A percentile compares a stretch with the other conserved stretches of the same genome.
phyloP scores from a whole-genome alignment of 306 rosid genomes.

The Prunus mume region DNA sequence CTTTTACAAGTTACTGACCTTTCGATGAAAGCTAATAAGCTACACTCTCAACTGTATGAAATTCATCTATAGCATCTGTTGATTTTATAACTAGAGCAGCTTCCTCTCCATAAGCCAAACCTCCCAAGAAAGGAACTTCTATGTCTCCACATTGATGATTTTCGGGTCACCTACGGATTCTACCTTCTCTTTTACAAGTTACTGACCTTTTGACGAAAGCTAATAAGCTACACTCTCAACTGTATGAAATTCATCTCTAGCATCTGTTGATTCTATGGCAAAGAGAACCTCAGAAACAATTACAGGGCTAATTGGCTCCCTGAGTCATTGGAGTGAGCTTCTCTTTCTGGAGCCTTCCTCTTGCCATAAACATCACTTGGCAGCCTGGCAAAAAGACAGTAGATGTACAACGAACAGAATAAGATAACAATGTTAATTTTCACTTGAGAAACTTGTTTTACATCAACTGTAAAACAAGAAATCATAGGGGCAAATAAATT shows the following conservation, averaged over 20 bases:
- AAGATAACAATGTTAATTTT: neutral
- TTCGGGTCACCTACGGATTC: slow-evolving; percentile 30
- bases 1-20: too few relatives aligned
- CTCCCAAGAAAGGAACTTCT: slow-evolving; percentile 26
- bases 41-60: too few relatives aligned
- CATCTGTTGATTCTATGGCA: slow-evolving; percentile 23
- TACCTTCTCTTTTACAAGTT: slow-evolving; percentile 27
- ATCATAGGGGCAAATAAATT: neutral
- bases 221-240: slow-evolving; percentile 38
- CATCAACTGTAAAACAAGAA: neutral
- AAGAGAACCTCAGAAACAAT: slow-evolving; percentile 29
- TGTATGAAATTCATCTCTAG: slow-evolving; percentile 37
- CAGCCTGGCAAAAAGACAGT: slow-evolving; percentile 44
- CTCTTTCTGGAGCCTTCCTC: slow-evolving; percentile 56
- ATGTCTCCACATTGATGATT: slow-evolving; percentile 38
- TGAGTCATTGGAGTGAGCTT: slow-evolving; percentile 59
- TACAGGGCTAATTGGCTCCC: slow-evolving; percentile 54
- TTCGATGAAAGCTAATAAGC: too few relatives aligned
- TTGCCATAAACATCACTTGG: slow-evolving; percentile 56
- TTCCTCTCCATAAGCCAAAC: slow-evolving; percentile 27
- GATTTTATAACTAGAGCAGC: too few relatives aligned
- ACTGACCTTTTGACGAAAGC: slow-evolving; percentile 3
- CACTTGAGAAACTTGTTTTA: neutral
- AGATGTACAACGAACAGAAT: slow-evolving; percentile 6
- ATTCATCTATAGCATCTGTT: too few relatives aligned